Evolutionary conservation across 2,329 filamentous ascomycete species (phyloP).

Genomic region (Fusarium sacchari): DNA sequence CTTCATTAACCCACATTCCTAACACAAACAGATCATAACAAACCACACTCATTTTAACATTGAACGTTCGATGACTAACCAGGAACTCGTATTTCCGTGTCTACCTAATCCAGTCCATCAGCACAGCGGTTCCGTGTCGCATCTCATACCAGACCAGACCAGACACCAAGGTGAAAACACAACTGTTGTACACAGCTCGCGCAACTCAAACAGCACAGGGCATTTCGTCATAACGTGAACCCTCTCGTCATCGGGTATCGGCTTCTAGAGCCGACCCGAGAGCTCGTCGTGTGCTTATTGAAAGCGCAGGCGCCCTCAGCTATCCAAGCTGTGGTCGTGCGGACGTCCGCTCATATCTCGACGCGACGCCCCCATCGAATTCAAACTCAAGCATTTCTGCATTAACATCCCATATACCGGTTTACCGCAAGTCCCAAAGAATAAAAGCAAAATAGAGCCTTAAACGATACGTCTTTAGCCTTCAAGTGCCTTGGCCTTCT

Average conservation of each 20-base stretch:
- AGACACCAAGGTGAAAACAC: constrained; percentile 36
- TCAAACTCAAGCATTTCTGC: constrained; percentile 43
- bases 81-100: constrained; percentile 43
- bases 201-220: constrained; percentile 32
- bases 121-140: constrained; percentile 40
- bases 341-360: constrained; percentile 32
- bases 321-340: constrained; percentile 42
- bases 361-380: constrained; percentile 41
- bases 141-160: constrained; percentile 28
- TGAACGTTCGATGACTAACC: constrained; percentile 25
- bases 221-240: constrained; percentile 22
- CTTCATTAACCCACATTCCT: constrained; percentile 22
- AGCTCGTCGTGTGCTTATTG: constrained; percentile 32
- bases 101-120: constrained; percentile 46
- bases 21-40: constrained; percentile 2
- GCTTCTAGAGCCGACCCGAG: constrained; percentile 19
- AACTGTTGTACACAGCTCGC: constrained; percentile 42
- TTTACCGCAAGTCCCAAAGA: constrained; percentile 39
- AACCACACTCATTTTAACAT: constrained; percentile 1
- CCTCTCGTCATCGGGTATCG: constrained; percentile 15
- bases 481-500: constrained; percentile 74
- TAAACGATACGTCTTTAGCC: constrained; percentile 46
- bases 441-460: constrained; percentile 36
- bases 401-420: constrained; percentile 44
- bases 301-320: constrained; percentile 34